These are phyloP conservation scores for Nematocida minor DNA, from an alignment of 371 early-diverging fungal species.

Conservation along the genomic window DNA sequence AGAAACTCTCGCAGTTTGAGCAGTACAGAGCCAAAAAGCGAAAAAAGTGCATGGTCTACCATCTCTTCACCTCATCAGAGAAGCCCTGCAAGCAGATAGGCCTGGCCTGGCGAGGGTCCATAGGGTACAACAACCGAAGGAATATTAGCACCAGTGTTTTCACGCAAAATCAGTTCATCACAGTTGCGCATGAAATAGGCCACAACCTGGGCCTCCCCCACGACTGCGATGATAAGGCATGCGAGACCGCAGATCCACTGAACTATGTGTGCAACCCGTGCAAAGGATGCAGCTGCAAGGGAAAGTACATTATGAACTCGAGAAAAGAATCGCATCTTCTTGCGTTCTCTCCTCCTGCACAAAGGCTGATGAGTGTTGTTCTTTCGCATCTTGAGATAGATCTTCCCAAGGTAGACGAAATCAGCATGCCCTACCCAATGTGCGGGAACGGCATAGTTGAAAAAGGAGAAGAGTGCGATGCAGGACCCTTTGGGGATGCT, in stretches of 20 bases:
- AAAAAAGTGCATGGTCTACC: constrained; percentile 46
- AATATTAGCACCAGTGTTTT: constrained; percentile 33
- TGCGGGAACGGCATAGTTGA: constrained; percentile 47
- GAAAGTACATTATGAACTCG: constrained; percentile 43
- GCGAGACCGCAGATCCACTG: constrained; percentile 6
- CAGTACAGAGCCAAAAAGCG: constrained; percentile 10
- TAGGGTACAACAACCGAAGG: constrained; percentile 20
- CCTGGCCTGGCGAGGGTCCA: constrained; percentile 35
- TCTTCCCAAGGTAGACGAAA: constrained; percentile 17
- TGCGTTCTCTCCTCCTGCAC: constrained; percentile 26
- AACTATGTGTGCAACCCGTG: constrained; percentile 49
- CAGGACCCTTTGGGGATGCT: constrained; percentile 43
- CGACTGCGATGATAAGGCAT: constrained; percentile 42
- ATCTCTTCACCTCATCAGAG: not conserved
- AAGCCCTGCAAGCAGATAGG: not conserved
- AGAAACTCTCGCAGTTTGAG: constrained; percentile 22
- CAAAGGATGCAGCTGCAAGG: constrained; percentile 39
- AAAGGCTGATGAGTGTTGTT: constrained; percentile 31
- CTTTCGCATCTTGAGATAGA: constrained; percentile 13
- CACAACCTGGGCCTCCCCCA: constrained; percentile 44
- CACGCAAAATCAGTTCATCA: constrained; percentile 48
- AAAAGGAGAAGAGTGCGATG: constrained; percentile 48
- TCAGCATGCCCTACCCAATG: constrained; percentile 29
- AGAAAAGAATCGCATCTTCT: constrained; percentile 16
- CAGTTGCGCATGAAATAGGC: constrained; percentile 43